These are phyloP conservation scores for Pholiota microspora DNA, from an alignment of 768 basidiomycete genomes.

Conservation along the genomic window DNA sequence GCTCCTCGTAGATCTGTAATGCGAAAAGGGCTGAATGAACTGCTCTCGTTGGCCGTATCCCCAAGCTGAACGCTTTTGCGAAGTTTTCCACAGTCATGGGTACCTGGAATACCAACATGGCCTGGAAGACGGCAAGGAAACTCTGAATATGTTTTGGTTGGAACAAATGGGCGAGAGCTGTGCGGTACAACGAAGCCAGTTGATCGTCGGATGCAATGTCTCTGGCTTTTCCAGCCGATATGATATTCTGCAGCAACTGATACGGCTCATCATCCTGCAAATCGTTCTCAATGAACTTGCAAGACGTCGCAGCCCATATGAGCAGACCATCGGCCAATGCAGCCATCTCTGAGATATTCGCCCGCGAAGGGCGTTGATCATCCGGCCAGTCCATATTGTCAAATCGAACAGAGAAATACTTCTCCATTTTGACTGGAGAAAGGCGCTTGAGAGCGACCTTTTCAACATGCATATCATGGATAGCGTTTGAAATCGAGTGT, in stretches of 20 bases:
- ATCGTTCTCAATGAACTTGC: conserved; percentile 3
- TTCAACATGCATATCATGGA: not conserved
- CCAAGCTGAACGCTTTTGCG: not conserved
- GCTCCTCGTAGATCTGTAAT: not conserved
- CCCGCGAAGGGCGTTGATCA: not conserved
- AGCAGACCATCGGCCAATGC: not conserved
- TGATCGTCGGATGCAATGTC: not conserved
- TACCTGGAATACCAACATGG: not conserved
- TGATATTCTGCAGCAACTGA: not conserved
- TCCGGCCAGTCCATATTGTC: not conserved
- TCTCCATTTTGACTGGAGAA: not conserved
- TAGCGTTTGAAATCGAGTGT: not conserved
- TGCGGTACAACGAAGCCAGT: not conserved
- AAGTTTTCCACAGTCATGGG: not conserved
- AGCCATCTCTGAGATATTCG: not conserved
- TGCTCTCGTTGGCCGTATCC: not conserved
- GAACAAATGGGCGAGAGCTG: not conserved
- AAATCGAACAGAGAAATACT: not conserved
- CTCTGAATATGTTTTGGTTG: not conserved
- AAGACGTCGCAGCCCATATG: not conserved
- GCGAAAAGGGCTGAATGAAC: not conserved
- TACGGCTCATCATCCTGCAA: conserved; percentile 1
- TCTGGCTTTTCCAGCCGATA: not conserved
- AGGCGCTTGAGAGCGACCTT: not conserved
- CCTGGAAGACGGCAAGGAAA: not conserved